Evolutionary conservation across 176 grass and related monocot genomes (phyloP), one percentile per base, ranked within the genome.

Genomic region (Typha latifolia): DNA sequence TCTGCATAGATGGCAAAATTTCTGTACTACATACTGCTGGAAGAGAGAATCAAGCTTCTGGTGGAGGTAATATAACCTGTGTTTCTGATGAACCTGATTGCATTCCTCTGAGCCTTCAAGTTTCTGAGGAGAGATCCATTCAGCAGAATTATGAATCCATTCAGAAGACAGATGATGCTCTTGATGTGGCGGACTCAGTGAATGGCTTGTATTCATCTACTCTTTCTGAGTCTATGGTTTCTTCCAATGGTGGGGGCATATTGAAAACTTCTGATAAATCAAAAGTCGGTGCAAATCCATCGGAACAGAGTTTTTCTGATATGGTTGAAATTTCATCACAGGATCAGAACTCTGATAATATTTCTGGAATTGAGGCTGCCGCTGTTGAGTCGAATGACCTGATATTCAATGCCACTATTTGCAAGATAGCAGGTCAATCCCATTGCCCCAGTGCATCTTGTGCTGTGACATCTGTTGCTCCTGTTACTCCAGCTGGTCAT

Each of bases 291-390:
- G 22, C 47, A 22, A 43, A 14, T 50, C 24, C 18, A 12, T 68
- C 15, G 22, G 66, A 68, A 50, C 66, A 68, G 14, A 50, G 15
- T 68, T 18, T 37, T 68, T 49, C 10, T 22, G 32, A 20, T 68
- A 49, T 50, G 12, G 47, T 22, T 21, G 47, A 47, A 64, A 49
- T 47, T 13, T 32, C 63, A 48, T 34, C 63, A 57, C 63, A 65
- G 15, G 14, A 65, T 65, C 32, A 19, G 63, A 65, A n/a, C 9
- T 65, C 32, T 9, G 15, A 31, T 69, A 64, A 64, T 48, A 32
- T 32, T 9, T 61, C 52, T 69, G 72, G 79, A 79, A 68, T 61
- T 14, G 49, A 76, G 77, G 76, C 71, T 68, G 26, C 20, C 18
- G 16, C 49, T 59, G 18, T 68, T 69, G 66, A 83, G 20, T 37